Conservation (phyloP, 2,329 filamentous ascomycete species). For the Colletotrichum simmondsii region DNA sequence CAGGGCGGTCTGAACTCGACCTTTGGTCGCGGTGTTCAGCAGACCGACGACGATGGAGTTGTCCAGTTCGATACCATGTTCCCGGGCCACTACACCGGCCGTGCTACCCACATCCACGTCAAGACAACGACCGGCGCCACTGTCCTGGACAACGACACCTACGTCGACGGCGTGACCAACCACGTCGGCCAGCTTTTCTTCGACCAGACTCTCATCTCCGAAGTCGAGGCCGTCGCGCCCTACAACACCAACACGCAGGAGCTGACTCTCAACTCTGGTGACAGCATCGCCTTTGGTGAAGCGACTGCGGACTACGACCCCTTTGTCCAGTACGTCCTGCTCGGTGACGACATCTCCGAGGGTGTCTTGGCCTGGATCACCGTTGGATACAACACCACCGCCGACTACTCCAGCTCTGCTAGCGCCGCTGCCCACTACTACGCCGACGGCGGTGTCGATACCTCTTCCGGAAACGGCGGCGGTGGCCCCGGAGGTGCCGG, state of each 20-base stretch:
- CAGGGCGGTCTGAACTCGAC: conserved; percentile 17
- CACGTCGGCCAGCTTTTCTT: conserved; percentile 5
- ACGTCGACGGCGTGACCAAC: conserved; percentile 28
- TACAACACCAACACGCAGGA: conserved; percentile 2
- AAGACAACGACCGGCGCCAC: not conserved
- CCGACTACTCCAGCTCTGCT: conserved; percentile 14
- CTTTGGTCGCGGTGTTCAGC: conserved; percentile 45
- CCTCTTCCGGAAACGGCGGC: not conserved
- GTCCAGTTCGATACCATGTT: conserved; percentile 55
- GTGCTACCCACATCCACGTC: conserved; percentile 60
- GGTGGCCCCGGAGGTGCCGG: not conserved
- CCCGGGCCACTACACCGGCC: conserved; percentile 55
- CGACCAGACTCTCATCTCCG: not conserved
- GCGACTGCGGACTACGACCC: conserved; percentile 53
- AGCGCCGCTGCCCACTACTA: not conserved
- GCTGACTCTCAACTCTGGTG: conserved; percentile 41
- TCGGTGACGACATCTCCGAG: conserved; percentile 57
- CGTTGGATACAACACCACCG: conserved; percentile 49
- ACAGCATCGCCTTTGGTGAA: conserved; percentile 52
- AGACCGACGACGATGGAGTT: conserved; percentile 52
- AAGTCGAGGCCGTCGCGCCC: not conserved
- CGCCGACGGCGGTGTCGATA: conserved; percentile 1
- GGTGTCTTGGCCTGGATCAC: conserved; percentile 59
- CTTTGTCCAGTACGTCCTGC: conserved; percentile 61
- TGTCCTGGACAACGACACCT: conserved; percentile 40